These are phyloP conservation scores for Kokia cookei DNA, from an alignment of 441 rosid genomes.

Conservation along the genomic window DNA sequence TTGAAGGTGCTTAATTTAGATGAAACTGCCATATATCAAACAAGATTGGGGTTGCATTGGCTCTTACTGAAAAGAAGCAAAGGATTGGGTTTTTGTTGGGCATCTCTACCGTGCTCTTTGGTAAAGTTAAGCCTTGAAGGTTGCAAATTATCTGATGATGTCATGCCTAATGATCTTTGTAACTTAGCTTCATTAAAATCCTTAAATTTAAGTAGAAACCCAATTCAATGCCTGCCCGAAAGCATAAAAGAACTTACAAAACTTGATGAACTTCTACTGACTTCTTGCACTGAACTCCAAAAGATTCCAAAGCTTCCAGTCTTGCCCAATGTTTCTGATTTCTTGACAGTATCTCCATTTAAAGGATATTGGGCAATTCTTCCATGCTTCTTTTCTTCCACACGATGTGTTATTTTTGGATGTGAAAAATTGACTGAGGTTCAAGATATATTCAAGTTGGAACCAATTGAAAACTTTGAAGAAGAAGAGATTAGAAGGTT, in stretches of 20 bases:
- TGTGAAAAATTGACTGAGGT: conserved; percentile 5
- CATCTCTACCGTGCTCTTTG: conserved; percentile 10
- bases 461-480: not conserved
- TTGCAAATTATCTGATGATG: not conserved
- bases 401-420: not conserved
- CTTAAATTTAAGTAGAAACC: too few species aligned
- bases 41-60: not conserved
- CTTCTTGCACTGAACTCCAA: too few species aligned
- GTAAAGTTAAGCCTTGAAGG: conserved; percentile 3
- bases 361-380: too few species aligned
- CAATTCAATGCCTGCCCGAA: too few species aligned
- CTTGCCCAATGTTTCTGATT: not conserved
- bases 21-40: conserved; percentile 6
- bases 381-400: not conserved
- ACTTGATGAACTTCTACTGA: too few species aligned
- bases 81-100: not conserved
- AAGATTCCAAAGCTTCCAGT: too few species aligned
- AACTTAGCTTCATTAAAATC: not conserved
- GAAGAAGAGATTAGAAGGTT: not conserved
- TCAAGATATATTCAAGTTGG: conserved; percentile 15
- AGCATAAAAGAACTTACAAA: too few species aligned
- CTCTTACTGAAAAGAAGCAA: not conserved
- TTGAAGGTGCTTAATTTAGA: conserved; percentile 10
- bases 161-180: not conserved
- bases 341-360: not conserved